phyloP scores from a whole-genome alignment of 2,329 filamentous ascomycete genomes.

The Exophiala sp. region DNA sequence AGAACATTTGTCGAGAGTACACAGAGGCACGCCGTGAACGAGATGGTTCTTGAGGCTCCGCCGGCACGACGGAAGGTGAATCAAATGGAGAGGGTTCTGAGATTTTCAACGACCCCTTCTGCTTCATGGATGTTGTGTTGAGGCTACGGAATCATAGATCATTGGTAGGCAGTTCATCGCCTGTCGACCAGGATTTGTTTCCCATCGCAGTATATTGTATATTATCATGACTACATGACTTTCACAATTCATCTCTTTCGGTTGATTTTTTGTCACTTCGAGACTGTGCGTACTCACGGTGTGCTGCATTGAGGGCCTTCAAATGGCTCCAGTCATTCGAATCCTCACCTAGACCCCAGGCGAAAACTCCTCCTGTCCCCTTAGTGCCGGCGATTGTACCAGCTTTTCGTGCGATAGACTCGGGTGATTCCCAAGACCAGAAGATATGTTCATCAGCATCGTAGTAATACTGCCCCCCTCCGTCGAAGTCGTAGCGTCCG shows the following conservation, averaged over 20 bases:
- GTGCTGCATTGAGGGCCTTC: background rate
- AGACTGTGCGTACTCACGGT: too few relatives aligned
- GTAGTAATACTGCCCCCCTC: constrained; percentile 67
- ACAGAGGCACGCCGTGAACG: too few relatives aligned
- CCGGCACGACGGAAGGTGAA: too few relatives aligned
- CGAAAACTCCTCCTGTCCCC: constrained; percentile 67
- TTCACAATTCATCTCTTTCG: background rate
- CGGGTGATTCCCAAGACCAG: constrained; percentile 70
- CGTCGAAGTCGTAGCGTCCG: constrained; percentile 55
- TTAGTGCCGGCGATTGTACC: constrained; percentile 54
- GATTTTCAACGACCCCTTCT: too few relatives aligned
- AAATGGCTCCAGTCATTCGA: background rate
- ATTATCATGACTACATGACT: background rate
- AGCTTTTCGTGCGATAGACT: constrained; percentile 61
- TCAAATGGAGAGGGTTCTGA: too few relatives aligned
- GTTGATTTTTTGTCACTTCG: background rate
- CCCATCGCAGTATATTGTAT: too few relatives aligned
- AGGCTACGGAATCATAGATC: too few relatives aligned
- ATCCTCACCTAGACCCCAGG: constrained; percentile 72
- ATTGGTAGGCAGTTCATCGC: too few relatives aligned
- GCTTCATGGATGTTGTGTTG: too few relatives aligned
- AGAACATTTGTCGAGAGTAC: too few relatives aligned
- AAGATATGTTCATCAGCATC: constrained; percentile 58
- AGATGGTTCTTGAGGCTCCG: too few relatives aligned
- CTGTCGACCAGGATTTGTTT: too few relatives aligned